Conservation (phyloP, 2,329 filamentous ascomycete species). For the Cytospora paraplurivora region DNA sequence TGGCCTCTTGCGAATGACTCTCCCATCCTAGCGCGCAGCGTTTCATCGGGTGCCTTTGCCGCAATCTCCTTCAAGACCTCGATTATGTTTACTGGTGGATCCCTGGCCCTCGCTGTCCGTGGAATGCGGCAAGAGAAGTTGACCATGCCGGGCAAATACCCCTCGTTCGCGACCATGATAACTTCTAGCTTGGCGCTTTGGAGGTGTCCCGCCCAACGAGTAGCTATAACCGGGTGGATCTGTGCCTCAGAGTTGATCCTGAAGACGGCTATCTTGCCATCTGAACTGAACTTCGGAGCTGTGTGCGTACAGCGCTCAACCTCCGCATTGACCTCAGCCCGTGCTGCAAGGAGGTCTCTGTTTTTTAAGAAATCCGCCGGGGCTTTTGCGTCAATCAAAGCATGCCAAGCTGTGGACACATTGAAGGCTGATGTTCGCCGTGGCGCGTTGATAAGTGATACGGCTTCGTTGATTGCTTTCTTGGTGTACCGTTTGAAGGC, state of each 20-base stretch:
- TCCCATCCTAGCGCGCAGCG: slow-evolving; percentile 53
- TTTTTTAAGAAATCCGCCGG: slow-evolving; percentile 56
- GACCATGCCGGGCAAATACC: slow-evolving; percentile 63
- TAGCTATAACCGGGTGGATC: slow-evolving; percentile 68
- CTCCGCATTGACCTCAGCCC: slow-evolving; percentile 61
- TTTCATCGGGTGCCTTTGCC: slow-evolving; percentile 42
- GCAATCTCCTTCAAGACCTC: slow-evolving; percentile 57
- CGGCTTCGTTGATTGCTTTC: slow-evolving; percentile 63
- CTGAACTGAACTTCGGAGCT: slow-evolving; percentile 63
- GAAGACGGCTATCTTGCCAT: slow-evolving; percentile 64
- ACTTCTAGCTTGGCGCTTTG: slow-evolving; percentile 62
- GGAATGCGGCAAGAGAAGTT: slow-evolving; percentile 69
- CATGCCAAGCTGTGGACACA: slow-evolving; percentile 62
- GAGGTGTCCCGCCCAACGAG: slow-evolving; percentile 65
- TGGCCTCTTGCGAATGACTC: slow-evolving; percentile 68
- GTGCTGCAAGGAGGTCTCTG: slow-evolving; percentile 52
- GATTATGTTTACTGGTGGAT: slow-evolving; percentile 65
- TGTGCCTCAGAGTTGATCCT: slow-evolving; percentile 62
- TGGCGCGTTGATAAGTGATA: slow-evolving; percentile 66
- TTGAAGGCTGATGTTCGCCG: slow-evolving; percentile 63
- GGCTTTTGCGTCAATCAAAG: slow-evolving; percentile 51
- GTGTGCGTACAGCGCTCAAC: slow-evolving; percentile 63
- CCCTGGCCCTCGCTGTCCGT: slow-evolving; percentile 53
- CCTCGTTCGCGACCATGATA: slow-evolving; percentile 67
- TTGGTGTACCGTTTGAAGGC: slow-evolving; percentile 64